phyloP scores from a whole-genome alignment of 2,329 filamentous ascomycete genomes.

The Thelonectria blattea region DNA sequence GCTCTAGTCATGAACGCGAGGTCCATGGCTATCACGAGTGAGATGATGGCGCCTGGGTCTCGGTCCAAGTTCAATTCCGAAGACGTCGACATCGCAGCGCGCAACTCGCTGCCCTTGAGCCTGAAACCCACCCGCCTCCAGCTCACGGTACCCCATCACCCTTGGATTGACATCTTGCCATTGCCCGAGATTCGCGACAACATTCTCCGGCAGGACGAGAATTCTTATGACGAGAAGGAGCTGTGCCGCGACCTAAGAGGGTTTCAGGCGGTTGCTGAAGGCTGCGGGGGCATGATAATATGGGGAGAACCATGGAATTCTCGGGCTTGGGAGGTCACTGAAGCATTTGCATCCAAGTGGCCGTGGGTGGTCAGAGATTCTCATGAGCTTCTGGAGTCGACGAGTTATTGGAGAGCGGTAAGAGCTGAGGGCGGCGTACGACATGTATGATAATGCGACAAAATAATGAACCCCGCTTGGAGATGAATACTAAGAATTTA shows the following conservation, averaged over 20 bases:
- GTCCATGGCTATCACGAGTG: neutral
- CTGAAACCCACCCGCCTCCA: neutral
- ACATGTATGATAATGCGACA: too few species aligned
- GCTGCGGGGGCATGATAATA: neutral
- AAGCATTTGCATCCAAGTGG: neutral
- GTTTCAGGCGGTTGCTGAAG: neutral
- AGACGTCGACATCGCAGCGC: neutral
- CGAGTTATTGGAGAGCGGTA: neutral
- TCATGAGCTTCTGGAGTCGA: neutral
- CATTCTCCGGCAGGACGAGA: neutral
- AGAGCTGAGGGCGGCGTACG: neutral
- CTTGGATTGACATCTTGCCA: constrained; percentile 1
- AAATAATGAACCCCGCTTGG: too few species aligned
- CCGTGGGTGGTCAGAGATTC: neutral
- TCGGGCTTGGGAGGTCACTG: neutral
- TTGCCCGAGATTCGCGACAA: neutral
- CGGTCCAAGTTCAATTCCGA: neutral
- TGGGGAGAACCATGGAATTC: neutral
- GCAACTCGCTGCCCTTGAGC: neutral
- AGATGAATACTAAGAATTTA: too few species aligned
- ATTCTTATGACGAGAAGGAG: neutral
- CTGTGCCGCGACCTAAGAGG: neutral
- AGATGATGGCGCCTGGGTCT: neutral
- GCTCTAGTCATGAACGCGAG: neutral
- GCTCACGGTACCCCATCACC: neutral